Evolutionary conservation across 2,329 filamentous ascomycete genomes (phyloP), one percentile per base, ranked within the genome.

Genomic region (Exophiala aquamarina): DNA sequence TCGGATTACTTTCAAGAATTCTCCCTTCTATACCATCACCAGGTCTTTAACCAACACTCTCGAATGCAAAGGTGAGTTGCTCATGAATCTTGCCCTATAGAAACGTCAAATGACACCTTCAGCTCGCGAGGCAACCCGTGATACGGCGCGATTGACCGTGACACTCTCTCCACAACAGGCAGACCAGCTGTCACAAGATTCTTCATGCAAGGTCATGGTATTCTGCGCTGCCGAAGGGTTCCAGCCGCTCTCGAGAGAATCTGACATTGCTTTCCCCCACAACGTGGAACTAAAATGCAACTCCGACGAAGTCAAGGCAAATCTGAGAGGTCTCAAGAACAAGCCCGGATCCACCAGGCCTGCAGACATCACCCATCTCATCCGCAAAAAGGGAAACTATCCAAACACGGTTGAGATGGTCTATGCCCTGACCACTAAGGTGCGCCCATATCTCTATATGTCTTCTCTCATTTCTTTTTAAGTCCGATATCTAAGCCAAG

Each of bases 241-340:
- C 11, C 81, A 78, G 13, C 66, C 73, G 2, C 87, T 88, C 53
- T 65, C 68, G 14, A 44, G 37, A 23, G 69, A 72, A 28, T 71
- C 71, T 41, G 89, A 97, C 52, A 83, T 98, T 44, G 74, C 88
- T 1, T 98, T 98, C 57, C 93, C 93, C 2, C 83, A 92, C 59
- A 90, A 96, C 69, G 87, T 93, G 23, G 93, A 98, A 65, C 78
- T 98, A 47, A 92, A 90, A 64, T 82, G 95, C 46, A 98, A 98
- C 59, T 79, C 83, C 8, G 86, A 86, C 26, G 89, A 96, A 47
- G 79, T 96, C 57, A 93, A 92, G 67, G 86, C 87, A n/a, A 98
- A 97, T 65, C 77, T 95, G 57, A 87, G 93, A 58, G 93, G 93
- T 3, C 70, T 98, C 52, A 98, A 98, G 70, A 96, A 95, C 66